Evolutionary conservation across 2,329 filamentous ascomycete species (phyloP), one percentile per base, ranked within the genome.

Genomic region (Talaromyces marneffei): DNA sequence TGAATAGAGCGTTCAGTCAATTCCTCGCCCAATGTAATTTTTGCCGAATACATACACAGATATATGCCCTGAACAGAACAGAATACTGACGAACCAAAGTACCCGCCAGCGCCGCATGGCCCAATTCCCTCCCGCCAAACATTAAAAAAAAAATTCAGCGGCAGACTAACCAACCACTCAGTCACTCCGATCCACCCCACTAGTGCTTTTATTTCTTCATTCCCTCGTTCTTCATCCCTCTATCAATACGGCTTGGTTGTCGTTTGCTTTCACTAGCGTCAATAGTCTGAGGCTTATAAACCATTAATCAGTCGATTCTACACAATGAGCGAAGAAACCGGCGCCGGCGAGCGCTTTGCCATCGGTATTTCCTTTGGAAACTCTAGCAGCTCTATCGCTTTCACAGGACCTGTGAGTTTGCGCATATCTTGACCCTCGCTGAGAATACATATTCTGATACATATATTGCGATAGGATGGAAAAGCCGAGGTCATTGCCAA

Each of bases 281-380:
- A 23, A 33, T 35, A 20, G 20, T 33, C 4, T 10, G n/a, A 52
- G 48, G 27, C 40, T 31, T 40, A 4, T 25, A 31, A 20, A 23
- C 33, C 20, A 20, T 46, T 16, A 18, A n/a, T 58, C 12, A 31
- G n/a, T n/a, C 35, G 20, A 58, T 20, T 35, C 14, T 63, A 67
- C 62, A 67, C 72, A 60, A 80, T 81, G 79, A 79, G 75, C 71
- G 74, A 85, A 80, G 80, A 83, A 76, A 74, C 79, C 70, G 77
- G 82, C 79, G 75, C 69, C 31, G 66, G 72, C 35, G 80, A 84
- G 76, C 79, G 83, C 70, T 82, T 83, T 71, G 91, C 89, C 74
- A 97, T 99, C 79, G 94, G 94, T 76, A 92, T 99, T 74, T 90
- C 92, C 68, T 97, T 97, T 82, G 94, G 94, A 79, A 99, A 97